Conservation (phyloP, 805 yeast species). For the Myxozyma udenii region DNA sequence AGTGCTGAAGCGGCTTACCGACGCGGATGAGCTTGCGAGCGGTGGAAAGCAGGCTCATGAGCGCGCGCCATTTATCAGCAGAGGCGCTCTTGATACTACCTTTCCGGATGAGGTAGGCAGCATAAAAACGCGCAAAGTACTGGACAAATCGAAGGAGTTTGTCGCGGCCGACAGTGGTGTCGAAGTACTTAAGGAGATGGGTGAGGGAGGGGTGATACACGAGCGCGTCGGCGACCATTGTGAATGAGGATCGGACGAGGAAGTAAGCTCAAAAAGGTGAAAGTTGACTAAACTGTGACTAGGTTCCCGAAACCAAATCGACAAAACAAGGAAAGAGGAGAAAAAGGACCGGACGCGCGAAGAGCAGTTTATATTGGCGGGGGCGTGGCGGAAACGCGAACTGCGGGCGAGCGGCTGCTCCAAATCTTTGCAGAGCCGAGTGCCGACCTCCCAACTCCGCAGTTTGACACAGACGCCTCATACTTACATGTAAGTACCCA, state of each 20-base stretch:
- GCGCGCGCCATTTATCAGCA: constrained; percentile 50
- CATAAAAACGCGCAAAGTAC: constrained; percentile 71
- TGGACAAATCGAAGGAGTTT: constrained; percentile 76
- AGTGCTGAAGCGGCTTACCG: constrained; percentile 70
- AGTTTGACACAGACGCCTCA: too few species aligned
- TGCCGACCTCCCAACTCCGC: too few species aligned
- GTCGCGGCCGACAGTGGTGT: constrained; percentile 72
- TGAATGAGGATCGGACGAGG: neutral
- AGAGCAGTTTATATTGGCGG: neutral
- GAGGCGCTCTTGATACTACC: constrained; percentile 48
- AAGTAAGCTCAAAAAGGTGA: neutral
- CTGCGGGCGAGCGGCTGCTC: constrained; percentile 3
- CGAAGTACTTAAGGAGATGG: constrained; percentile 61
- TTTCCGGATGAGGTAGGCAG: constrained; percentile 56
- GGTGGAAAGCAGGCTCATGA: constrained; percentile 62
- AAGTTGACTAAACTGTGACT: too few species aligned
- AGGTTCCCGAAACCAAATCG: too few species aligned
- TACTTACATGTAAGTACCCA: too few species aligned
- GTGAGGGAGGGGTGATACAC: constrained; percentile 70
- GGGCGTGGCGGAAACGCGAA: constrained; percentile 2
- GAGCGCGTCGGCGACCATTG: constrained; percentile 65
- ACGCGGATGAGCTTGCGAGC: constrained; percentile 82
- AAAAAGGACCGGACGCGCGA: too few species aligned
- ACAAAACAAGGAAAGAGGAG: too few species aligned
- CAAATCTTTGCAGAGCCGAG: too few species aligned